Percentiles rank a stretch among this genome's conserved stretches.
These are phyloP conservation scores for Westerdykella aurantiaca DNA, from an alignment of 2,329 filamentous ascomycete species.

Conservation along the genomic window DNA sequence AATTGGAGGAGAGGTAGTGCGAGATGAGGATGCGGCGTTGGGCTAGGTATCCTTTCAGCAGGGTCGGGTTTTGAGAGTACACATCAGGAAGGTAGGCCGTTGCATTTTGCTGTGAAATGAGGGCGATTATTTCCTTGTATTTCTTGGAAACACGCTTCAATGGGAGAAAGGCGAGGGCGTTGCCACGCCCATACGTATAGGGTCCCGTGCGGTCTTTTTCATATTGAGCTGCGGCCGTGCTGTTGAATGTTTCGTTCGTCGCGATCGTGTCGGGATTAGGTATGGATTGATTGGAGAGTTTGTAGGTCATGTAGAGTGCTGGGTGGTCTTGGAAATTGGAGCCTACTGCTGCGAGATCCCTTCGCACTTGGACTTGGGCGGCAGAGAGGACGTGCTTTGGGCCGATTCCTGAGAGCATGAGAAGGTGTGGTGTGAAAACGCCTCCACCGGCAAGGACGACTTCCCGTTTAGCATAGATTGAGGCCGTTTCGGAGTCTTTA, in stretches of 20 bases:
- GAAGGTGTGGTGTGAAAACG: conserved; percentile 54
- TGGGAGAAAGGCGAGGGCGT: neutral
- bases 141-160: neutral
- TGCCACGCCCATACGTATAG: conserved; percentile 20
- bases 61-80: conserved; percentile 7
- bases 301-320: conserved; percentile 14
- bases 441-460: conserved; percentile 54
- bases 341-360: conserved; percentile 16
- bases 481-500: neutral
- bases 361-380: conserved; percentile 10
- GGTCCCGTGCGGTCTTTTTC: conserved; percentile 2
- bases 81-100: conserved; percentile 13
- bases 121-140: conserved; percentile 1
- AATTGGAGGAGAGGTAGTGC: conserved; percentile 24
- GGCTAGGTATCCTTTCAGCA: conserved; percentile 13
- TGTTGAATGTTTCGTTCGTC: conserved; percentile 10
- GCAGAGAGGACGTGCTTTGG: conserved; percentile 15
- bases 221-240: neutral
- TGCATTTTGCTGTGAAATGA: conserved; percentile 15
- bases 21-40: conserved; percentile 19
- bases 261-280: conserved; percentile 18
- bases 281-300: conserved; percentile 17
- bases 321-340: conserved; percentile 12
- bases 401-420: conserved; percentile 18
- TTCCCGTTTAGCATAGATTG: conserved; percentile 32